Conservation (phyloP, 164 flowering plant species). For the Magnolia sinica region DNA sequence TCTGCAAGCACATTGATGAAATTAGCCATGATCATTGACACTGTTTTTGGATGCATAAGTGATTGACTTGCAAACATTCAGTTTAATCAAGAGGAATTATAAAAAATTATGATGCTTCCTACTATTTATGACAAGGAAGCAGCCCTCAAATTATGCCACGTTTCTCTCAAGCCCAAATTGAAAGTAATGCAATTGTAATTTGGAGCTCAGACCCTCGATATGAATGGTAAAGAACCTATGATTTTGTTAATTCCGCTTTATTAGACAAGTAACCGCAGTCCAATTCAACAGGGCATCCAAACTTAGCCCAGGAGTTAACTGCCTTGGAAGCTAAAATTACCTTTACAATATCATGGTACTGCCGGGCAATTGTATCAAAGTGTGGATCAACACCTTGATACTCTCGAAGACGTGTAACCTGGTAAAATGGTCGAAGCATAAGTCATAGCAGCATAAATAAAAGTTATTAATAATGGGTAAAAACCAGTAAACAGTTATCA, state of each 20-base stretch:
- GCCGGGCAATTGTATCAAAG: constrained; percentile 85
- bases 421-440: constrained; percentile 9
- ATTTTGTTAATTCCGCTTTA: not conserved
- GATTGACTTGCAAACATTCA: not conserved
- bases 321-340: constrained; percentile 26
- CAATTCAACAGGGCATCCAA: not conserved
- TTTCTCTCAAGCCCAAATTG: not conserved
- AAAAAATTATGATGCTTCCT: not conserved
- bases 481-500: not conserved
- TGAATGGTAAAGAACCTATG: not conserved
- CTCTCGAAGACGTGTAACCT: constrained; percentile 92
- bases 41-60: not conserved
- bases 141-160: not conserved
- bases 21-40: constrained; percentile 7
- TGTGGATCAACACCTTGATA: constrained; percentile 99
- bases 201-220: not conserved
- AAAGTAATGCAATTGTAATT: no score
- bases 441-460: constrained; percentile 2
- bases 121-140: not conserved
- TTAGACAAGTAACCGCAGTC: not conserved
- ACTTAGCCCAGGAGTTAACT: not conserved
- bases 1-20: constrained; percentile 34
- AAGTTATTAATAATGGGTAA: not conserved
- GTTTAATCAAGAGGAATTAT: not conserved
- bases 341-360: constrained; percentile 91